Percentiles rank a stretch among this genome's conserved stretches.
These are phyloP conservation scores for Coemansia sp. DNA, from an alignment of 192 early-diverging fungal genomes.

Conservation along the genomic window DNA sequence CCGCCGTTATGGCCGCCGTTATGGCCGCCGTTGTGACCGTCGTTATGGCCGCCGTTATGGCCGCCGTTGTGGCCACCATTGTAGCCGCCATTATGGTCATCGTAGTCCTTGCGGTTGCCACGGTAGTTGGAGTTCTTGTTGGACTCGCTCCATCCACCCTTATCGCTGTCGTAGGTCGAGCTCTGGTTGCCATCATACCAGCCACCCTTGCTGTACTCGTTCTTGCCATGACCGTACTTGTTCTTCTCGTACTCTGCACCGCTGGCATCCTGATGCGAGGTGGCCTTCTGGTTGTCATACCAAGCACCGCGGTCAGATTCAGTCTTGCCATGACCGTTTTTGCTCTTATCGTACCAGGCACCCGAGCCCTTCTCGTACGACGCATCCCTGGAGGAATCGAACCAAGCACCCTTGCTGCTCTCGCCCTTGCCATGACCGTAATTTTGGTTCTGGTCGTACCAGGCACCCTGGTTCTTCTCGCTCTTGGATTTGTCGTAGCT, in stretches of 20 bases:
- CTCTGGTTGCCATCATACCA: too few relatives aligned
- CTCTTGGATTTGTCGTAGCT: neutral
- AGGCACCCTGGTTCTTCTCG: neutral
- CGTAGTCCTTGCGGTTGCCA: constrained; percentile 3
- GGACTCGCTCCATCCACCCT: neutral
- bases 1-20: neutral
- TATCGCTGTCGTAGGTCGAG: too few relatives aligned
- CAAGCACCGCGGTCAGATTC: constrained; percentile 1
- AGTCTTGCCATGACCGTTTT: constrained; percentile 7
- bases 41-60: neutral
- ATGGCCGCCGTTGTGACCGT: neutral
- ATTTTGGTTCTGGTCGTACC: constrained; percentile 6
- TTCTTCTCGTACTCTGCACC: constrained; percentile 5
- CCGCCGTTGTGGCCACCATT: constrained; percentile 1
- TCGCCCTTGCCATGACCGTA: constrained; percentile 4
- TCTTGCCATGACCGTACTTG: neutral
- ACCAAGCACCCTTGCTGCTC: constrained; percentile 2
- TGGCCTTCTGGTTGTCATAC: constrained; percentile 3
- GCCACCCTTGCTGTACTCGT: neutral
- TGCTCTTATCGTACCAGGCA: constrained; percentile 7
- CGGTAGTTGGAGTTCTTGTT: neutral
- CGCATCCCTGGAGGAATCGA: neutral
- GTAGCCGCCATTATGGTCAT: neutral
- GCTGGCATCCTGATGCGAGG: neutral
- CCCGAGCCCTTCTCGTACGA: neutral